Evolutionary conservation across 2,329 filamentous ascomycete genomes (phyloP).

Genomic region (Balansia obtecta): DNA sequence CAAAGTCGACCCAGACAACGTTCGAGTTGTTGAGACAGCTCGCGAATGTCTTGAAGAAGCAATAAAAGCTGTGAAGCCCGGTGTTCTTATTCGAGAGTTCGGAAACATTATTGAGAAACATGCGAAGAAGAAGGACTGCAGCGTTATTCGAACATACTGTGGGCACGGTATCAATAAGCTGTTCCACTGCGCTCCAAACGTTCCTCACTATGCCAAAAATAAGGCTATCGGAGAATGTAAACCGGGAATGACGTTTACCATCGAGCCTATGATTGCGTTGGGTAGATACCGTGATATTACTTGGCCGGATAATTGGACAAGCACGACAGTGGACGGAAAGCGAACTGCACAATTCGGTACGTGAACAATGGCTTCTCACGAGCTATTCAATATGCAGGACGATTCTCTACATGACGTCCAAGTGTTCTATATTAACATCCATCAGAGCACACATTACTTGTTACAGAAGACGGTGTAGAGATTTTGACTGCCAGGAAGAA

Average conservation of each 20-base stretch:
- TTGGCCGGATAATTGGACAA: conserved; percentile 99
- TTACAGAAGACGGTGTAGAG: conserved; percentile 74
- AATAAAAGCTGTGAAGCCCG: conserved; percentile 86
- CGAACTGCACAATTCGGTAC: conserved; percentile 84
- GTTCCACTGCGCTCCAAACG: conserved; percentile 88
- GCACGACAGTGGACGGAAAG: conserved; percentile 80
- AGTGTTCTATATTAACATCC: not conserved
- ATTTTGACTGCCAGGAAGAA: conserved; percentile 61
- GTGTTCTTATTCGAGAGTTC: conserved; percentile 82
- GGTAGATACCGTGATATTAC: conserved; percentile 87
- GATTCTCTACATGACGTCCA: not conserved
- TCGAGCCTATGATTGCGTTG: conserved; percentile 95
- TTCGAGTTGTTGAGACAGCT: conserved; percentile 82
- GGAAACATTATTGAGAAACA: conserved; percentile 93
- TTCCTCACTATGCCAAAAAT: conserved; percentile 97
- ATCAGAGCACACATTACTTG: conserved; percentile 67
- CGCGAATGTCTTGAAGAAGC: conserved; percentile 83
- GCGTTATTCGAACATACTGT: conserved; percentile 90
- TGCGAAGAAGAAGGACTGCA: conserved; percentile 74
- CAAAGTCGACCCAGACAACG: conserved; percentile 68
- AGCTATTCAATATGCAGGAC: not conserved
- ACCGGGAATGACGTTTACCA: conserved; percentile 96
- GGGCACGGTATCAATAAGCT: conserved; percentile 89
- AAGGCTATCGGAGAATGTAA: conserved; percentile 92
- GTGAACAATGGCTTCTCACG: conserved; percentile 16